phyloP scores from a whole-genome alignment of 345 rosid species.

The Rhodamnia rubescens region DNA sequence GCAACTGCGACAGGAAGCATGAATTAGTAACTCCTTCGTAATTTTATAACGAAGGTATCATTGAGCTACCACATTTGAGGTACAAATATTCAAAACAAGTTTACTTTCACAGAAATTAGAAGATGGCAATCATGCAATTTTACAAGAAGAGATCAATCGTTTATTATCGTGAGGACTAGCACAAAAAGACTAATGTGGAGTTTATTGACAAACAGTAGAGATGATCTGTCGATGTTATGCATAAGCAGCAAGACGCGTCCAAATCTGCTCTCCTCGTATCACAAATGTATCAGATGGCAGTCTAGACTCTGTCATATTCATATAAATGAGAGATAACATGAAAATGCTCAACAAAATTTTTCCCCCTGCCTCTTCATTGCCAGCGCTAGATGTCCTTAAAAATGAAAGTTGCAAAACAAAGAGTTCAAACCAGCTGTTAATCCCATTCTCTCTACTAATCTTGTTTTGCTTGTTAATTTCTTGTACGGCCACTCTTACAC shows the following conservation, averaged over 20 bases:
- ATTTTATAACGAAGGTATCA: not conserved
- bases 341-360: not conserved
- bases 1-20: slow-evolving; percentile 41
- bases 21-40: not conserved
- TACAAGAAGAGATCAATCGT: not conserved
- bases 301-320: not conserved
- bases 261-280: not conserved
- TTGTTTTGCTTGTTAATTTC: not conserved
- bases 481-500: not conserved
- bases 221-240: not conserved
- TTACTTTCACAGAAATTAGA: not conserved
- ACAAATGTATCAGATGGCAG: not conserved
- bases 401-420: not conserved
- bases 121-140: not conserved
- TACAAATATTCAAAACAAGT: not conserved
- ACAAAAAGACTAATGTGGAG: not conserved
- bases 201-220: not conserved
- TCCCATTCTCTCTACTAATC: not conserved
- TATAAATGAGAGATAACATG: not conserved
- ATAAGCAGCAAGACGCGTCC: not conserved
- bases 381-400: not conserved
- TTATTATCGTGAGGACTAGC: not conserved
- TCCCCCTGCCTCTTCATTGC: not conserved
- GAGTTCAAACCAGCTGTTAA: not conserved
- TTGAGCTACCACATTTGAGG: not conserved